Evolutionary conservation across 2,329 filamentous ascomycete species (phyloP).

Genomic region (Fusarium pilosicola): DNA sequence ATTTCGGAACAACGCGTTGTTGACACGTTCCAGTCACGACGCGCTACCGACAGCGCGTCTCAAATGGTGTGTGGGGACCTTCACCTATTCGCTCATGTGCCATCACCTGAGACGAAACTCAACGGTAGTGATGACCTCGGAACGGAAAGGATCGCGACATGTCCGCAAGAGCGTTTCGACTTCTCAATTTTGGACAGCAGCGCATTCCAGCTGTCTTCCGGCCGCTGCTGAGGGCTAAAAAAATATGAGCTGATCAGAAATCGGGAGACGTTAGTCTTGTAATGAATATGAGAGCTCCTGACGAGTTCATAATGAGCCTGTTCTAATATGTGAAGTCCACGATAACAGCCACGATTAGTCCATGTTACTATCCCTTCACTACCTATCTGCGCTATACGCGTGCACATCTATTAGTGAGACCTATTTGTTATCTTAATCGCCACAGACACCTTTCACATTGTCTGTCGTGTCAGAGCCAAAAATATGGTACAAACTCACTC

Average conservation of each 20-base stretch:
- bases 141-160: background rate
- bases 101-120: background rate
- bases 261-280: background rate
- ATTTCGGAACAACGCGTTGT: background rate
- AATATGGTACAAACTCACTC: background rate
- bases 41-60: background rate
- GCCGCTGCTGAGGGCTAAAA: background rate
- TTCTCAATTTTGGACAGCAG: background rate
- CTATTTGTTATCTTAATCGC: background rate
- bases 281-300: background rate
- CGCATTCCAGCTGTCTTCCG: background rate
- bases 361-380: background rate
- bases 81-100: background rate
- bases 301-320: background rate
- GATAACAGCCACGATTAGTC: background rate
- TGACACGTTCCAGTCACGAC: background rate
- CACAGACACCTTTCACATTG: background rate
- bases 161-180: background rate
- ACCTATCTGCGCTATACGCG: background rate
- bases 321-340: background rate
- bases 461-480: too few relatives aligned
- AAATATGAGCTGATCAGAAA: background rate
- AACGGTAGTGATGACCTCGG: background rate
- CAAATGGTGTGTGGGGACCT: constrained; percentile 4
- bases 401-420: background rate